A percentile compares a stretch with the other conserved stretches of the same genome.
phyloP scores from a whole-genome alignment of 1,284 basidiomycete species.

The Takashimella koratensis region DNA sequence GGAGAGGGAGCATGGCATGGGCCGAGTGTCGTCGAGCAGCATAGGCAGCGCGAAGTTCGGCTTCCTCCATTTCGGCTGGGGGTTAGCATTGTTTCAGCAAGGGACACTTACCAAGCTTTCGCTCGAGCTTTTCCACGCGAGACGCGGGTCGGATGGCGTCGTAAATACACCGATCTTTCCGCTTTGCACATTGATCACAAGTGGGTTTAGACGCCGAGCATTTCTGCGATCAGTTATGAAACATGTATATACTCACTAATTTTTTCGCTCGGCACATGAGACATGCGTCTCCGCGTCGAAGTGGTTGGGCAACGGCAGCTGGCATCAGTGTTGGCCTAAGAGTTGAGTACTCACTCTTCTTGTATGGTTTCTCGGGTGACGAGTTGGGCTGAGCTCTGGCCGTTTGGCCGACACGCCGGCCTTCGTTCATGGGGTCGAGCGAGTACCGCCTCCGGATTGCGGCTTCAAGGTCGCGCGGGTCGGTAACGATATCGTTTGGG shows the following conservation, averaged over 20 bases:
- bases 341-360: slow-evolving; percentile 32
- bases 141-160: slow-evolving; percentile 31
- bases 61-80: slow-evolving; percentile 27
- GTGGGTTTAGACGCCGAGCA: slow-evolving; percentile 30
- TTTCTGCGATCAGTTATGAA: slow-evolving; percentile 20
- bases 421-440: neutral
- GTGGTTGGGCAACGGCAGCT: slow-evolving; percentile 12
- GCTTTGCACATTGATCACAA: slow-evolving; percentile 31
- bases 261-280: slow-evolving; percentile 40
- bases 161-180: slow-evolving; percentile 30
- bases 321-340: neutral
- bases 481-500: neutral
- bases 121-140: slow-evolving; percentile 28
- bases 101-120: slow-evolving; percentile 20
- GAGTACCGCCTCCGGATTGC: neutral
- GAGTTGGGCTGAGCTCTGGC: neutral
- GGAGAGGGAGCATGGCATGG: neutral
- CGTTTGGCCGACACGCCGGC: neutral
- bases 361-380: neutral
- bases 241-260: slow-evolving; percentile 19
- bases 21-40: slow-evolving; percentile 3
- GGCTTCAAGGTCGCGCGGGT: neutral
- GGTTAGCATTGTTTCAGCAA: neutral
- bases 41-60: slow-evolving; percentile 11
- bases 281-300: slow-evolving; percentile 33